These are phyloP conservation scores for Aspergillus nanangensis DNA, from an alignment of 495 filamentous ascomycete species.

Conservation along the genomic window DNA sequence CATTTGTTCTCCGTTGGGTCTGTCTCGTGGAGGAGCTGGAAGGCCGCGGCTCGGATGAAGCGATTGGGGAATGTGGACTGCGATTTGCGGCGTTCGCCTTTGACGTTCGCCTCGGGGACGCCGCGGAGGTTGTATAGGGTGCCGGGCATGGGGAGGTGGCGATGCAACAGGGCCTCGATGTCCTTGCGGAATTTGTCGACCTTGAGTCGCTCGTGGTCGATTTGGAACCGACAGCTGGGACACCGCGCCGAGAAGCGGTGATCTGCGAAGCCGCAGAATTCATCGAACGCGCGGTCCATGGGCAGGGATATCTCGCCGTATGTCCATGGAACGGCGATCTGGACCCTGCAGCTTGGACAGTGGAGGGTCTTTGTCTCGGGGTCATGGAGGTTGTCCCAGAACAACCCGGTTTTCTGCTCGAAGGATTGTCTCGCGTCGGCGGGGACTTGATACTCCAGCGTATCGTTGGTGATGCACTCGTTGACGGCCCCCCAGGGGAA, in stretches of 20 bases:
- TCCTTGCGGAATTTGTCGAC: constrained; percentile 58
- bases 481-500: constrained; percentile 67
- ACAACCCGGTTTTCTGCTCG: constrained; percentile 14
- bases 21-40: not conserved
- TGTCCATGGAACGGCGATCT: constrained; percentile 21
- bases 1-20: not conserved
- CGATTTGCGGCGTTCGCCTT: not conserved
- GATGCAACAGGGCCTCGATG: constrained; percentile 32
- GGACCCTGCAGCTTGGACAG: constrained; percentile 51
- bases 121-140: constrained; percentile 46
- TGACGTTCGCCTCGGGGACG: constrained; percentile 12
- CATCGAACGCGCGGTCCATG: constrained; percentile 12
- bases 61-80: not conserved
- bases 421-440: not conserved
- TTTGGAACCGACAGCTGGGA: constrained; percentile 38
- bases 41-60: not conserved
- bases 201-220: constrained; percentile 44
- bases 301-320: constrained; percentile 7
- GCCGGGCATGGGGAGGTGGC: constrained; percentile 55
- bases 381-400: constrained; percentile 59
- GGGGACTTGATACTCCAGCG: not conserved
- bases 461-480: constrained; percentile 49
- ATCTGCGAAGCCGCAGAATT: constrained; percentile 57
- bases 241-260: constrained; percentile 41
- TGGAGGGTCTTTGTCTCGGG: constrained; percentile 37